Conservation (phyloP, 2,329 filamentous ascomycete species). For the Stenocarpella maydis region DNA sequence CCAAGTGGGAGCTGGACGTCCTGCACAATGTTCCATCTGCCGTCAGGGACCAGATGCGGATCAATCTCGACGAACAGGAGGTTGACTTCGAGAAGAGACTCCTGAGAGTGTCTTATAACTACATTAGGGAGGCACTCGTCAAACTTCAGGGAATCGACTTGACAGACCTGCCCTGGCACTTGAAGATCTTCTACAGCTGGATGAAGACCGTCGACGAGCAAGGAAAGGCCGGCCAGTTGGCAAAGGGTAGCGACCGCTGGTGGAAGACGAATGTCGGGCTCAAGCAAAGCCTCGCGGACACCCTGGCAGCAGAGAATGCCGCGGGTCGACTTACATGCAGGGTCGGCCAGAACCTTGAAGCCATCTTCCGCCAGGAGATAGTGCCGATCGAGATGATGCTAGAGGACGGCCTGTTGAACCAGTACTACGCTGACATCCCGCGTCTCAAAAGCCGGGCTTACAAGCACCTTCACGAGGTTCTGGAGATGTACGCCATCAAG, state of each 20-base stretch:
- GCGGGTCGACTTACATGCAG: conserved; percentile 43
- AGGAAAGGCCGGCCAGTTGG: not conserved
- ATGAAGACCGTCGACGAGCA: not conserved
- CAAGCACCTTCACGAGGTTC: not conserved
- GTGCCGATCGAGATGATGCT: conserved; percentile 40
- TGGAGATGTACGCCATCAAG: not conserved
- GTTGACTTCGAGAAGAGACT: not conserved
- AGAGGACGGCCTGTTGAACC: conserved; percentile 44
- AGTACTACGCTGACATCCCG: conserved; percentile 41
- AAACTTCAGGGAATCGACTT: no score
- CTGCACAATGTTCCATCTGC: not conserved
- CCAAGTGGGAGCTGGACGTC: not conserved
- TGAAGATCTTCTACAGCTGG: not conserved
- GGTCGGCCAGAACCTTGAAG: conserved; percentile 43
- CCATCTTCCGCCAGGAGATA: conserved; percentile 44
- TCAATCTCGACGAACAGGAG: not conserved
- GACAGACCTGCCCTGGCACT: no score
- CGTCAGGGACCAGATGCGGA: not conserved
- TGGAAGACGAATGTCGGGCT: not conserved
- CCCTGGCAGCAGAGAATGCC: conserved; percentile 31
- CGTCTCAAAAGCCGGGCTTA: not conserved
- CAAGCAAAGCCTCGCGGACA: not conserved
- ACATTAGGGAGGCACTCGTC: no score
- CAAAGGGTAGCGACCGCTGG: not conserved
- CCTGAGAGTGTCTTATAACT: not conserved